These are phyloP conservation scores for Trichoderma sp. DNA, from an alignment of 2,329 filamentous ascomycete species.

Conservation along the genomic window DNA sequence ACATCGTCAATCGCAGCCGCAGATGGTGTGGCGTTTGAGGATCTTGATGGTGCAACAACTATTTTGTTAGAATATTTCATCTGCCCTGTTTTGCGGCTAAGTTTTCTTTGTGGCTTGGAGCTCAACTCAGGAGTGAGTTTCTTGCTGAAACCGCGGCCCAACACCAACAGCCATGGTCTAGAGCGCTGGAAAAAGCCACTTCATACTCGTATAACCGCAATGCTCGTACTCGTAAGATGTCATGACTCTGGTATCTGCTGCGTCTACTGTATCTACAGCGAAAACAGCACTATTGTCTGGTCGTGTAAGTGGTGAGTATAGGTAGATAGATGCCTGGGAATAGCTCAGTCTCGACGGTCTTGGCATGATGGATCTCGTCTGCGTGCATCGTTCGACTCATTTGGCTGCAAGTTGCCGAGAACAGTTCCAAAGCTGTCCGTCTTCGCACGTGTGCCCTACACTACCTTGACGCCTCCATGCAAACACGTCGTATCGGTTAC, in stretches of 20 bases:
- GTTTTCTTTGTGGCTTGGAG: neutral
- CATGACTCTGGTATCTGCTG: neutral
- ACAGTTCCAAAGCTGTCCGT: neutral
- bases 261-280: neutral
- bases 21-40: neutral
- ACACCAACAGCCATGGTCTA: neutral
- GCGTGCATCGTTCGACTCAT: neutral
- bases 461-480: neutral
- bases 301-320: neutral
- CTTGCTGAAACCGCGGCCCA: neutral
- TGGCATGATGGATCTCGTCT: neutral
- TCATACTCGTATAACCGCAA: neutral
- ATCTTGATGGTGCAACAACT: neutral
- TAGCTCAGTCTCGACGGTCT: neutral
- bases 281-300: neutral
- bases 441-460: constrained; percentile 1
- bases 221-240: neutral
- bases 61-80: neutral
- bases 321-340: neutral
- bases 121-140: neutral
- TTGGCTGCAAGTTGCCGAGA: neutral
- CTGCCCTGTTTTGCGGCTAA: neutral
- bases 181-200: neutral
- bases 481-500: neutral
- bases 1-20: neutral